Evolutionary conservation across 2,329 filamentous ascomycete species (phyloP).

Genomic region (Nemania serpens): DNA sequence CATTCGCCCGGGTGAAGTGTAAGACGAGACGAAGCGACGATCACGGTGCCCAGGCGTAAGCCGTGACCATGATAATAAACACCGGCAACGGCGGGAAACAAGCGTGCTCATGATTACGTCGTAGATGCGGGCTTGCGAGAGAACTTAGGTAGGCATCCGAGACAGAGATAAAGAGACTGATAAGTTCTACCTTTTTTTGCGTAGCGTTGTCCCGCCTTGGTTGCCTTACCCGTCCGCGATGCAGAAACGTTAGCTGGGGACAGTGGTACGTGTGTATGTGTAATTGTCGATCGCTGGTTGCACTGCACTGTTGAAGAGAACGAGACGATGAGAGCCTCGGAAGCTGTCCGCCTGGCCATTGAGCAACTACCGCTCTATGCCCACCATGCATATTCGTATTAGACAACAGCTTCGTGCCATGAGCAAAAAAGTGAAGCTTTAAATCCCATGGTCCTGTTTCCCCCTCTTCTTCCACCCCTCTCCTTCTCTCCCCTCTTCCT

Average conservation of each 20-base stretch:
- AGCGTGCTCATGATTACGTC: too few relatives aligned
- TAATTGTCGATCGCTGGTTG: slow-evolving; percentile 17
- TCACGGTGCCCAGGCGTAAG: neutral
- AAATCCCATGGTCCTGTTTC: slow-evolving; percentile 1
- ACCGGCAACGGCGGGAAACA: neutral
- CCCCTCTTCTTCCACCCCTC: neutral
- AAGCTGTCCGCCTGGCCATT: neutral
- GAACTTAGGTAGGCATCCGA: slow-evolving; percentile 16
- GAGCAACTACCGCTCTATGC: neutral
- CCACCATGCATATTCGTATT: slow-evolving; percentile 19
- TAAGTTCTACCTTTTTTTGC: neutral
- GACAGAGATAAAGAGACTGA: neutral
- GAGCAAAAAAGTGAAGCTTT: slow-evolving; percentile 10
- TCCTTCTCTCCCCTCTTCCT: neutral
- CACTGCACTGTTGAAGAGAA: slow-evolving; percentile 9
- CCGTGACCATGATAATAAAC: too few relatives aligned
- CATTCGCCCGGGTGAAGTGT: slow-evolving; percentile 9
- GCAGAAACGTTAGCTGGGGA: neutral
- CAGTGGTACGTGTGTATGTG: slow-evolving; percentile 8
- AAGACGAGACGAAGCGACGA: slow-evolving; percentile 7
- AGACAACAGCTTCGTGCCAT: slow-evolving; percentile 18
- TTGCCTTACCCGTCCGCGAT: too few relatives aligned
- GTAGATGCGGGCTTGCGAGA: neutral
- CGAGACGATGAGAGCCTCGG: slow-evolving; percentile 10
- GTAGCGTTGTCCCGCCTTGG: too few relatives aligned